Percentiles rank a stretch among this genome's conserved stretches.
phyloP scores from a whole-genome alignment of 1,139 yeast genomes.

The Candida buenavistaensis region DNA sequence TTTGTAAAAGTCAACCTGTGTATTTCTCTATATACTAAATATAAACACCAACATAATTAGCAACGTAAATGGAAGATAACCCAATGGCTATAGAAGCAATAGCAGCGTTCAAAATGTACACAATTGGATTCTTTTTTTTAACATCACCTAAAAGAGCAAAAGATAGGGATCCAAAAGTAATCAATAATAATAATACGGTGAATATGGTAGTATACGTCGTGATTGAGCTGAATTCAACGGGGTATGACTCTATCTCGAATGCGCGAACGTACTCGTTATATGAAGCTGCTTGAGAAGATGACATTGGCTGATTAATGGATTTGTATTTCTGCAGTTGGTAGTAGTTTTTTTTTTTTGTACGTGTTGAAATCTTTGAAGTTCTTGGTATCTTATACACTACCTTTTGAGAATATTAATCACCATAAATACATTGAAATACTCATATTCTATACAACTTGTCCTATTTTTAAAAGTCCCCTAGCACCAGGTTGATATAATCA shows the following conservation, averaged over 20 bases:
- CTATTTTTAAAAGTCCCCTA: conserved; percentile 1
- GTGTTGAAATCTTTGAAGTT: no score
- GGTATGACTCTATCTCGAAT: conserved; percentile 24
- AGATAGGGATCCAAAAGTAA: conserved; percentile 40
- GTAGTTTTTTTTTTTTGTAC: no score
- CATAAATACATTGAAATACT: no score
- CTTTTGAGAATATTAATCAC: no score
- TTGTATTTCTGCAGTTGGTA: no score
- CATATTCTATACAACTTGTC: no score
- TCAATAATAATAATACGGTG: conserved; percentile 22
- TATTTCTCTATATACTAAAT: conserved; percentile 19
- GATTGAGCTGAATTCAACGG: conserved; percentile 22
- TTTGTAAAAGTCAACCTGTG: no score
- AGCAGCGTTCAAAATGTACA: conserved; percentile 30
- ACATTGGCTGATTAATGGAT: no score
- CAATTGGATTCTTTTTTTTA: conserved; percentile 28
- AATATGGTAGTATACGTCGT: conserved; percentile 18
- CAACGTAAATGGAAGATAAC: conserved; percentile 35
- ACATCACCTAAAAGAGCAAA: conserved; percentile 37
- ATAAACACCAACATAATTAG: conserved; percentile 48
- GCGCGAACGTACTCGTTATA: conserved; percentile 30
- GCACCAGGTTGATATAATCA: conserved; percentile 1
- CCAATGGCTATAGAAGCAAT: conserved; percentile 44
- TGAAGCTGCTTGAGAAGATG: conserved; percentile 18
- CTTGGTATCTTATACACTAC: no score